Percentiles rank a stretch among this genome's conserved stretches.
Evolutionary conservation across 768 basidiomycete species (phyloP).

Genomic region (Brasilioporus rufonigricans): DNA sequence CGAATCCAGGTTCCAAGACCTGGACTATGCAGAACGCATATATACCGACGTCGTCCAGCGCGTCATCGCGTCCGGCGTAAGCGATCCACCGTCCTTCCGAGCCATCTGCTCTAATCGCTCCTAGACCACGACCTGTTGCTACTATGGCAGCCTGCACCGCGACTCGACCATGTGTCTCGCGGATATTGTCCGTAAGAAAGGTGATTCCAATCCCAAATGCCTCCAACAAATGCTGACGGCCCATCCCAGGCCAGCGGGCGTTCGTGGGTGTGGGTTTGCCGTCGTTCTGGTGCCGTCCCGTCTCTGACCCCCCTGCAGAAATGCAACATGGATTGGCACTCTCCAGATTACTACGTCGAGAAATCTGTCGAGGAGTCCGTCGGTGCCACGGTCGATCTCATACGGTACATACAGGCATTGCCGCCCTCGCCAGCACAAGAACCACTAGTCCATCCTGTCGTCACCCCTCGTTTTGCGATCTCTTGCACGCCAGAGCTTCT

Average conservation of each 20-base stretch:
- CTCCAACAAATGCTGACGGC: conserved; percentile 3
- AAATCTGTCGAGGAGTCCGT: conserved; percentile 58
- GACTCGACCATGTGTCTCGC: conserved; percentile 81
- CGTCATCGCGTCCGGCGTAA: conserved; percentile 71
- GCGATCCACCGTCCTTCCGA: conserved; percentile 26
- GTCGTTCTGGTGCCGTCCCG: background rate
- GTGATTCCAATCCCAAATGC: conserved; percentile 33
- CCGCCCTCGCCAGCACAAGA: conserved; percentile 35
- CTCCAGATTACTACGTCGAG: conserved; percentile 69
- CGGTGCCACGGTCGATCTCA: conserved; percentile 57
- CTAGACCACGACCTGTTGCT: conserved; percentile 92
- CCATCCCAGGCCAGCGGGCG: conserved; percentile 67
- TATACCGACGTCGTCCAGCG: conserved; percentile 74
- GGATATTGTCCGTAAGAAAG: conserved; percentile 62
- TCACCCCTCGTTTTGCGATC: conserved; percentile 97
- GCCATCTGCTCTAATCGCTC: conserved; percentile 3
- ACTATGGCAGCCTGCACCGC: conserved; percentile 81
- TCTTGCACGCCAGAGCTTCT: conserved; percentile 79
- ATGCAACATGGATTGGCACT: conserved; percentile 56
- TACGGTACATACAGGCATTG: conserved; percentile 65
- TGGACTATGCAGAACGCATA: conserved; percentile 61
- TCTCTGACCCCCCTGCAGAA: conserved; percentile 23
- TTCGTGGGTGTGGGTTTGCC: conserved; percentile 70
- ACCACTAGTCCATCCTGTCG: conserved; percentile 79
- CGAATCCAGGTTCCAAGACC: conserved; percentile 73